Base-by-base conservation (phyloP, 2,329 filamentous ascomycete genomes). In the Penicillium sp. region DNA sequence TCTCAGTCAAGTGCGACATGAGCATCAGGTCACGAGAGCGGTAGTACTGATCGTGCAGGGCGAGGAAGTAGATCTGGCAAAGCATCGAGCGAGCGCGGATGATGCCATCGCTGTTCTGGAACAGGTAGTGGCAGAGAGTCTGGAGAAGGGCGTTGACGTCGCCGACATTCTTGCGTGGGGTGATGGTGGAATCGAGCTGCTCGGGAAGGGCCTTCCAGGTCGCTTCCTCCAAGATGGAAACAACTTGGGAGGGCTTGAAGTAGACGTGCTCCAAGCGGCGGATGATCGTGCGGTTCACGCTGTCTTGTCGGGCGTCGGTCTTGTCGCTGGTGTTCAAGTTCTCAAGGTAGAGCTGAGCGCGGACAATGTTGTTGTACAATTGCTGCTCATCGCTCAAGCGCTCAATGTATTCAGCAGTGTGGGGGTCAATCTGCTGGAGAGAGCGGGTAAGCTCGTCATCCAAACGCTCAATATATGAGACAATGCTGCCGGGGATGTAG, bases 1-100 rank as follows among this genome's bases (percentile, higher is more conserved):
- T 95, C 77, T 98, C 93, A 68, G 96, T 91, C 67, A 98, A 77
- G 76, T 98, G 93, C 13, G 93, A 98, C 90, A 98, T 98, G 71
- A 98, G 83, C 85, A 97, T 95, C 86, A 98, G 91, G 72, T 98
- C 94, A 58, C 93, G 88, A 64, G 93, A 87, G 73, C 87, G 89
- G 81, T 95, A 97, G 80, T 97, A 98, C 63, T 95, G 85, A 73
- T 96, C 90, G 73, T 98, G 93, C 45, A 98, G 81, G 43, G 93
- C 93, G 60, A 96, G 80, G 83, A 95, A 95, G 78, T 98, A 98
- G 55, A 98, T 93, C 74, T 97, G 90, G 78, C 89, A 96, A 53
- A 98, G 80, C 90, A 98, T 97, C 39, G 93, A 91, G 51, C 93
- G 85, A 51, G 91, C 94, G 57, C 91, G 86, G 65, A 96, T 90